Base-by-base conservation (phyloP, 495 filamentous ascomycete species). In the Durotheca rogersii region DNA sequence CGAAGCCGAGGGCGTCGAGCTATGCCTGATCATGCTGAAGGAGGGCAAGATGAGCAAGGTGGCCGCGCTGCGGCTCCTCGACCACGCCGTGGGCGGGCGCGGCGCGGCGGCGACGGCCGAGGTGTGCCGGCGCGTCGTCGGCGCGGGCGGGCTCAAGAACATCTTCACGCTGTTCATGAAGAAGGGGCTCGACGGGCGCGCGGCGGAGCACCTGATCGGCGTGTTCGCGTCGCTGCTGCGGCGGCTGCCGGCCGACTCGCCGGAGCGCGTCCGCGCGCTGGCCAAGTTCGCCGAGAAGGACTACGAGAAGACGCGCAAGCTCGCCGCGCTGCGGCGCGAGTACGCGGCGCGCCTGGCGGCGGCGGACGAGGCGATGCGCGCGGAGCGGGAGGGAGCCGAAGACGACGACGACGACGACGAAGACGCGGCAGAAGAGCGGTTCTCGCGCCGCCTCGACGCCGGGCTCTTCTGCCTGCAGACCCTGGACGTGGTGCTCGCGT, bases 251-350 rank as follows among this genome's bases (percentile, higher is more conserved):
- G 86, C 82, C 3, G 81, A 89, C n/a, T 88, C 86, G 7, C 75
- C 87, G 0, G 72, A 81, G n/a, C 77, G 93, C 1, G 90, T 96
- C 21, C 79, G 93, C 1, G 79, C 86, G 4, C 77, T 97, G 0
- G 93, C 90, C 2, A 99, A 99, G 60, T 97, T 99, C 65, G 85
- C 94, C 32, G 91, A 96, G 70, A 92, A 87, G 56, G 86, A 96
- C 48, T 96, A 94, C 64, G 87, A 90, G 49, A 94, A 95, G 69
- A 82, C 87, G 9, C 70, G 58, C 7, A 86, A 82, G 58, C 73
- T 95, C 1, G 67, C 93, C 31, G 75, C 76, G 52, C 67, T 96
- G 27, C 74, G 94, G 31, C 72, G 81, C 18, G 86, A 88, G 10
- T 95, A 88, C 66, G 80, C 80, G 0, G 69, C 80, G 0, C 79